These are phyloP conservation scores for Diddensiella transvaalensis DNA, from an alignment of 805 yeast genomes.

Conservation along the genomic window DNA sequence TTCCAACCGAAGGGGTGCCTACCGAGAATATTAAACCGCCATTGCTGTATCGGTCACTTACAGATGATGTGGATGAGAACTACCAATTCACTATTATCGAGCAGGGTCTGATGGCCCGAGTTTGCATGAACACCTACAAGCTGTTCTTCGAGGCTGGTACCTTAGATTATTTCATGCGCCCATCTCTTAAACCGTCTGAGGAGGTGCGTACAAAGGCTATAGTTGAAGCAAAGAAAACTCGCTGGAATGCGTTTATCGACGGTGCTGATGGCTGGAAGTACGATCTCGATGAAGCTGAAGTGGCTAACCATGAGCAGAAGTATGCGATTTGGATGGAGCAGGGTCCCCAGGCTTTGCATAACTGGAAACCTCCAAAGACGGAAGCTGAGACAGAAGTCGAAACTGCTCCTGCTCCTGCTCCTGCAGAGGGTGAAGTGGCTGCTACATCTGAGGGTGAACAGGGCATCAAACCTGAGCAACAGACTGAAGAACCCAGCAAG, in stretches of 20 bases:
- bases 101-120: slow-evolving; percentile 71
- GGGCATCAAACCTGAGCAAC: slow-evolving; percentile 14
- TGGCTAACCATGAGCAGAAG: slow-evolving; percentile 28
- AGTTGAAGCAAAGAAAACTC: slow-evolving; percentile 16
- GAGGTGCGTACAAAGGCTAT: slow-evolving; percentile 11
- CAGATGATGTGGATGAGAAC: slow-evolving; percentile 26
- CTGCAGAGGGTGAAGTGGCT: slow-evolving; percentile 1
- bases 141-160: slow-evolving; percentile 77
- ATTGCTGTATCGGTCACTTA: slow-evolving; percentile 52
- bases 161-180: slow-evolving; percentile 72
- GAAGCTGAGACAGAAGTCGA: slow-evolving; percentile 2
- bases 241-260: slow-evolving; percentile 42
- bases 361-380: background rate
- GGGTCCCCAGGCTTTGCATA: slow-evolving; percentile 25
- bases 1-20: slow-evolving; percentile 95
- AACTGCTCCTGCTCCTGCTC: background rate
- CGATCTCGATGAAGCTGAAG: slow-evolving; percentile 41
- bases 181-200: slow-evolving; percentile 38
- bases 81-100: slow-evolving; percentile 50
- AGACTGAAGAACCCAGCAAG: background rate
- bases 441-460: slow-evolving; percentile 3
- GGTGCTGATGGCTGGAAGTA: slow-evolving; percentile 58
- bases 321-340: slow-evolving; percentile 23
- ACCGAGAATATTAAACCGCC: slow-evolving; percentile 75
- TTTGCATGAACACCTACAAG: slow-evolving; percentile 74